phyloP scores from a whole-genome alignment of 768 basidiomycete genomes.

The Hemileccinum impolitum region DNA sequence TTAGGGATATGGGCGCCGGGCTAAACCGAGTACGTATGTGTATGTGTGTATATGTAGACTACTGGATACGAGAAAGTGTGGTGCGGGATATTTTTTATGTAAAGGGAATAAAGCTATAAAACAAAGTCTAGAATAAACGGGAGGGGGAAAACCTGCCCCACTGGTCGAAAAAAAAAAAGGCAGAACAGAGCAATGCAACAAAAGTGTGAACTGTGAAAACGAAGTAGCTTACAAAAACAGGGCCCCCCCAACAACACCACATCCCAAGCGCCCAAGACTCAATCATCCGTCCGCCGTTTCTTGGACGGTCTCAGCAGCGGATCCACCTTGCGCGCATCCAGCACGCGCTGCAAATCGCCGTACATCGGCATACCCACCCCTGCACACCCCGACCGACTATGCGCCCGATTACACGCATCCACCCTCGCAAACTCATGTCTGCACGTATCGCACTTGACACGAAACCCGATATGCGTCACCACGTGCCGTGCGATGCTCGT shows the following conservation, averaged over 20 bases:
- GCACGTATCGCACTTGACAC: conserved; percentile 30
- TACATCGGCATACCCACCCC: conserved; percentile 32
- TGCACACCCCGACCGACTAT: conserved; percentile 28
- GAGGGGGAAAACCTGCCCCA: neutral
- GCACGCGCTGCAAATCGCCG: conserved; percentile 23
- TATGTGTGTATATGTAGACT: conserved; percentile 1
- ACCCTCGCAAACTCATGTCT: conserved; percentile 32
- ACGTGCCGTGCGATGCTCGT: conserved; percentile 33
- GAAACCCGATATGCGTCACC: conserved; percentile 30
- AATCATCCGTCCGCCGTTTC: conserved; percentile 31
- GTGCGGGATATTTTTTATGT: neutral
- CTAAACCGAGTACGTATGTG: too few relatives aligned
- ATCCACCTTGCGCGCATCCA: conserved; percentile 29
- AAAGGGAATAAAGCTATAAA: conserved; percentile 19
- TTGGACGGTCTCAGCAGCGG: conserved; percentile 20
- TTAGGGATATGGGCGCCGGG: too few relatives aligned
- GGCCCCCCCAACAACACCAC: too few relatives aligned
- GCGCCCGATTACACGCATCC: conserved; percentile 34
- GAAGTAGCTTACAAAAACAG: neutral
- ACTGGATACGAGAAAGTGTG: neutral
- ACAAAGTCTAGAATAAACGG: neutral
- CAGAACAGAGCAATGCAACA: neutral
- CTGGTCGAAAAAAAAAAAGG: neutral
- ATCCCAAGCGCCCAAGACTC: neutral
- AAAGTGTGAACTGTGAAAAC: neutral